Evolutionary conservation across 805 yeast genomes (phyloP), one percentile per base, ranked within the genome.

Genomic region (Metschnikowia arizonensis): DNA sequence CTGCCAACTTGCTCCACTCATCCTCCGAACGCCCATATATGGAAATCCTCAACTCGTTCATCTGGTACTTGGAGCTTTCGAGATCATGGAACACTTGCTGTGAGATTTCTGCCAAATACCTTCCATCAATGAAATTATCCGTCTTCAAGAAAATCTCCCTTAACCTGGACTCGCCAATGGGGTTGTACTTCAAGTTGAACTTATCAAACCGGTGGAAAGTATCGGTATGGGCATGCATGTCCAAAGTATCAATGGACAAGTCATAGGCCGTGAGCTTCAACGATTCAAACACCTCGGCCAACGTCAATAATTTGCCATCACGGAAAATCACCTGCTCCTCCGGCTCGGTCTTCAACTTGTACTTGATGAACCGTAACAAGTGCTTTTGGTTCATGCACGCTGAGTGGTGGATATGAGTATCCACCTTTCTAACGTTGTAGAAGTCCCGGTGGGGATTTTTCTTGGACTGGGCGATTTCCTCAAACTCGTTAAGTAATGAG

Each of bases 361-460:
- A 88, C 67, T 93, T 93, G 65, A 93, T 93, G 64, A 88, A 93
- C 58, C 99, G 83, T 53, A 93, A 73, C 57, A 93, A 71, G 69
- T 93, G 99, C 66, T 93, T 93, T 68, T 93, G 99, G 60, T 95
- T 95, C 98, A 95, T 95, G 65, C 97, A 90, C 9, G 99, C 99
- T 8, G 97, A 87, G 64, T 95, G 99, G 64, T 93, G 99, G 57
- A 93, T 96, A 74, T 93, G 99, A 15, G 98, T 93, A 62, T 91
- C 99, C 31, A 93, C 97, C 63, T 91, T 91, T 69, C 98, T 81
- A 35, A 89, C 96, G 59, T 91, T 91, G 69, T 91, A 91, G 61
- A 91, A 93, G 65, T 91, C 99, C 64, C 99, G 82, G 63, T 93
- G 99, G 4, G 98, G 98, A 54, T 90, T 90, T 49, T 82, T 79